Percentiles rank a stretch among this genome's conserved stretches.
Evolutionary conservation across 805 yeast species (phyloP).

Genomic region (Isabelozyma heimii): DNA sequence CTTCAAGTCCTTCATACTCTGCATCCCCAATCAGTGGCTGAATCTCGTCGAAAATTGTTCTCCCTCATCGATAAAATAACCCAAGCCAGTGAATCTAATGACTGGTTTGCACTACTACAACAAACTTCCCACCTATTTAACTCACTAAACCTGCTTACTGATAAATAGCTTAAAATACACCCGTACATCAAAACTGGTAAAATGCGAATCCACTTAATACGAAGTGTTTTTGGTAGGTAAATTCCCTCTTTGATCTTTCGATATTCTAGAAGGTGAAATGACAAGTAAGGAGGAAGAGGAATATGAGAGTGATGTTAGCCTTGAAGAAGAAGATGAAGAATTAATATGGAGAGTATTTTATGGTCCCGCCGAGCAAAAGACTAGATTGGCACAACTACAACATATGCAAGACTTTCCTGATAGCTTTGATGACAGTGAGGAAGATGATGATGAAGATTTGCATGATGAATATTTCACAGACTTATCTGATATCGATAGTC

Average conservation of each 20-base stretch:
- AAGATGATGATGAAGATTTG: slow-evolving; percentile 16
- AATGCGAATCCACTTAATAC: background rate
- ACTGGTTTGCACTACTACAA: background rate
- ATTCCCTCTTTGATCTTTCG: background rate
- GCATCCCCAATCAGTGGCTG: background rate
- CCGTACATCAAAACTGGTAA: background rate
- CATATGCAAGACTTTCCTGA: slow-evolving; percentile 2
- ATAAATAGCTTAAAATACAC: background rate
- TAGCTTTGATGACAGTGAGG: slow-evolving; percentile 11
- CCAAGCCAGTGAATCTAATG: background rate
- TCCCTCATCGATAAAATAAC: background rate
- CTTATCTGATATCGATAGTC: slow-evolving; percentile 33
- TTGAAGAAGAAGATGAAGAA: slow-evolving; percentile 46
- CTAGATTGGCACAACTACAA: slow-evolving; percentile 1
- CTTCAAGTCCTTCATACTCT: background rate
- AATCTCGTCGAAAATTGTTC: background rate
- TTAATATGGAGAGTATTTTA: slow-evolving; percentile 43
- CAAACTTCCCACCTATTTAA: background rate
- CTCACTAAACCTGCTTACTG: background rate
- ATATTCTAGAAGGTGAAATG: background rate
- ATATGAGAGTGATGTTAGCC: slow-evolving; percentile 32
- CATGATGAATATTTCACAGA: slow-evolving; percentile 21
- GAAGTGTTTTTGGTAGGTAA: background rate
- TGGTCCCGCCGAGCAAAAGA: slow-evolving; percentile 16
- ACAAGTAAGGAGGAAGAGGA: slow-evolving; percentile 1